Conservation (phyloP, 805 yeast genomes). For the Brettanomyces sp. region DNA sequence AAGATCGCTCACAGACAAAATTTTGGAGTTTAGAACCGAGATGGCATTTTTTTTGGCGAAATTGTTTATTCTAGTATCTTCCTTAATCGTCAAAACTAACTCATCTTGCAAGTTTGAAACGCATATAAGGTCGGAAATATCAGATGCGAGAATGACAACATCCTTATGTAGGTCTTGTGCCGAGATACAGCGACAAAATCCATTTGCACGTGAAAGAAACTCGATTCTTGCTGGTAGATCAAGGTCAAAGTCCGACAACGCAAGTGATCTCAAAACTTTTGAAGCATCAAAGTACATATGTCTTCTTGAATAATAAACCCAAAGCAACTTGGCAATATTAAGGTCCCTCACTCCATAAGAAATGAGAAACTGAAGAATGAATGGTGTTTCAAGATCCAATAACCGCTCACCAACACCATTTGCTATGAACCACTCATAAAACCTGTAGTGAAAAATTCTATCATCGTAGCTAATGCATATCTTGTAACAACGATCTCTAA, state of each 20-base stretch:
- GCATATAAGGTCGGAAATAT: constrained; percentile 71
- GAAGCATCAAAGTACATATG: constrained; percentile 81
- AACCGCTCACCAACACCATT: constrained; percentile 72
- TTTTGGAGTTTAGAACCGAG: constrained; percentile 48
- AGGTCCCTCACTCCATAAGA: constrained; percentile 56
- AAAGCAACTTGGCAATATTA: constrained; percentile 70
- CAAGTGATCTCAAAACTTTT: constrained; percentile 59
- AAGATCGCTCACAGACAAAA: constrained; percentile 65
- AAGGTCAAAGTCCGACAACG: constrained; percentile 65
- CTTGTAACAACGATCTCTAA: constrained; percentile 65
- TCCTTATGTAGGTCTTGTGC: constrained; percentile 70
- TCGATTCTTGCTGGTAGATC: constrained; percentile 71
- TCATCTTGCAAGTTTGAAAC: constrained; percentile 83
- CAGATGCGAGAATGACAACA: constrained; percentile 58
- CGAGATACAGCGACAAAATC: constrained; percentile 79
- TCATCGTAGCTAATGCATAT: constrained; percentile 69
- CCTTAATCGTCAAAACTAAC: constrained; percentile 36
- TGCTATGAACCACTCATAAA: constrained; percentile 84
- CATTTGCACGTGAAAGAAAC: constrained; percentile 83
- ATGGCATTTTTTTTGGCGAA: constrained; percentile 43
- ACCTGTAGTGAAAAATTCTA: constrained; percentile 80
- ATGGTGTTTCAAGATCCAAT: constrained; percentile 74
- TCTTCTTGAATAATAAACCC: constrained; percentile 83
- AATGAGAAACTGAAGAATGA: constrained; percentile 65
- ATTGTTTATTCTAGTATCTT: constrained; percentile 40